Evolutionary conservation across 441 rosid genomes (phyloP).

Genomic region (Dalechampia spathulata): DNA sequence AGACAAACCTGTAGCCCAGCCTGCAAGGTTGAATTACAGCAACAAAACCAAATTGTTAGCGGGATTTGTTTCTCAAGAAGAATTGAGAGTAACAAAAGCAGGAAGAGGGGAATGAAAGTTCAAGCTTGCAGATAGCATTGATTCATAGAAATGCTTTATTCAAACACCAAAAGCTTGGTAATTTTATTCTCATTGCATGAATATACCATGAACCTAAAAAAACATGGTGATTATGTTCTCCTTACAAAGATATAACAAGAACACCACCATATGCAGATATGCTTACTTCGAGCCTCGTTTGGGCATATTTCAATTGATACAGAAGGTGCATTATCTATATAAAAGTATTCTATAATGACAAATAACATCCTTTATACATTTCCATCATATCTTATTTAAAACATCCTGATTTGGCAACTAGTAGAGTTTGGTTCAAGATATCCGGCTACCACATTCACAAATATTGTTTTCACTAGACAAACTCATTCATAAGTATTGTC

Average conservation of each 20-base stretch:
- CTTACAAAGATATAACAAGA: neutral
- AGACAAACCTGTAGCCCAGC: constrained; percentile 79
- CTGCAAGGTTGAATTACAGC: constrained; percentile 27
- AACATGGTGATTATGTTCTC: neutral
- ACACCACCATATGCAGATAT: neutral
- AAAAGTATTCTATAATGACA: neutral
- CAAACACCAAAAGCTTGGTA: constrained; percentile 3
- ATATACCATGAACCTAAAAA: neutral
- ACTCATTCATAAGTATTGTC: too few species aligned
- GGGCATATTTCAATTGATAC: neutral
- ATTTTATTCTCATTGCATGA: neutral
- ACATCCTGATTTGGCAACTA: neutral
- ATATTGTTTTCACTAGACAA: too few species aligned
- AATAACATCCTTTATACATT: neutral
- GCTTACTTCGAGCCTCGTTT: neutral
- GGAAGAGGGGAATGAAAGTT: neutral
- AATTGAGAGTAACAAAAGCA: neutral
- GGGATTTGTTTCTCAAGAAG: neutral
- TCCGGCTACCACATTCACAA: neutral
- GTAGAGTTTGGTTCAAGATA: neutral
- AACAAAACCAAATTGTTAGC: constrained; percentile 2
- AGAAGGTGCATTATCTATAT: neutral
- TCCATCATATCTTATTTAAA: neutral
- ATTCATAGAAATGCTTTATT: neutral
- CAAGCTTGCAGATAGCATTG: neutral